Base-by-base conservation (phyloP, 352 stramenopile species). In the Pythium graminicola region DNA sequence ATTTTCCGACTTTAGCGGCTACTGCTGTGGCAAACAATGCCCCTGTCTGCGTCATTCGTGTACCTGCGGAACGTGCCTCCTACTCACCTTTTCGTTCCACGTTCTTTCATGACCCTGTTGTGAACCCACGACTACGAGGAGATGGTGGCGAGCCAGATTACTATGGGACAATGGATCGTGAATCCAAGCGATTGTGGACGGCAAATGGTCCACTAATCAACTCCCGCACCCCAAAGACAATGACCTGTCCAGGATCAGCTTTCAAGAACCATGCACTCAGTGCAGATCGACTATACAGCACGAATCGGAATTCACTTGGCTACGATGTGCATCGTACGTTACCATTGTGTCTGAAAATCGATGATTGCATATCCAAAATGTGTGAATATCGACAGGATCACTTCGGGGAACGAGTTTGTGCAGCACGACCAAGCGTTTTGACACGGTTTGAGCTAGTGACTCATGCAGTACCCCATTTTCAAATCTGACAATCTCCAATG, bases 231-330 rank as follows among this genome's bases (percentile, higher is more conserved):
- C 69, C 69, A n/a, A 84, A 73, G 63, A 87, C 78, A 0, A 69
- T 62, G 0, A 70, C 77, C 16, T 64, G 70, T 26, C 73, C 73
- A 2, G 78, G 78, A 16, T 84, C 78, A 4, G 78, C 78, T 1
- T 89, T 89, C 38, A 65, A 62, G 28, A 86, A 85, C 65, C 64
- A 82, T 20, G 79, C 69, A 29, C 44, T 73, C 1, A 85, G 75
- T 48, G 60, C 71, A 13, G 78, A 89, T 52, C 70, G 76, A 29
- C 70, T 89, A 19, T 89, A 89, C 52, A 89, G 73, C 62, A 76
- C 72, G 11, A 85, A 62, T 29, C 64, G 49, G 29, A 66, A 76
- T 27, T 71, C 73, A 0, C 47, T 89, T 11, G 78, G 78, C 17
- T 87, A 89, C 39, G 71, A 87, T 33, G 78, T 81, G 16, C 68